Evolutionary conservation across 257 asterid species (phyloP).

Genomic region (Przewalskia tangutica): DNA sequence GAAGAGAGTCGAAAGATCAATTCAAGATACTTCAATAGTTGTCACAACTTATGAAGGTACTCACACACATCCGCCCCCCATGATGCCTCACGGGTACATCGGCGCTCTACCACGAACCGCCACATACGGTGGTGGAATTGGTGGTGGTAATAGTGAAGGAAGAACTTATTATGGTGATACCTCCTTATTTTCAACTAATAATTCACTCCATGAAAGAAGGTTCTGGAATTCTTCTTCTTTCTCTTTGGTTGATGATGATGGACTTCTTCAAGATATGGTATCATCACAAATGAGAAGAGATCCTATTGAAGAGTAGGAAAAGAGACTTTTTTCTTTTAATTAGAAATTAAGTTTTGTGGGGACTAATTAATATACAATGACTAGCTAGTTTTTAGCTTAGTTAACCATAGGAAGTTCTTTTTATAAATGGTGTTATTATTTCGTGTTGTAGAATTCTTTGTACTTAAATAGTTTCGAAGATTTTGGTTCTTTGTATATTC

Average conservation of each 20-base stretch:
- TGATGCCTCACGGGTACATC: slow-evolving; percentile 35
- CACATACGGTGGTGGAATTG: slow-evolving; percentile 9
- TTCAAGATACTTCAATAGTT: slow-evolving; percentile 59
- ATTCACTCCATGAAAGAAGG: slow-evolving; percentile 24
- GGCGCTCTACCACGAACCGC: slow-evolving; percentile 30
- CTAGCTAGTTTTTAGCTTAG: not conserved
- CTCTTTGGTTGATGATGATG: slow-evolving; percentile 42
- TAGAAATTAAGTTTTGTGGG: no score
- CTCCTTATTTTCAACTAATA: slow-evolving; percentile 5
- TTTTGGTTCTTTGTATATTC: not conserved
- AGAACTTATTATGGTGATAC: slow-evolving; percentile 5
- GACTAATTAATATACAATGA: no score
- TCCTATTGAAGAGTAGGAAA: slow-evolving; percentile 10
- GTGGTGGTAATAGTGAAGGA: slow-evolving; percentile 3
- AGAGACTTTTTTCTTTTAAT: no score
- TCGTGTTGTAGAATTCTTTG: not conserved
- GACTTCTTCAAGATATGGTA: slow-evolving; percentile 76
- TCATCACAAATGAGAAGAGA: slow-evolving; percentile 24
- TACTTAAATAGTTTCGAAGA: not conserved
- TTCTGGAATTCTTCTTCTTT: slow-evolving; percentile 26
- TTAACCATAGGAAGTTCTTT: not conserved
- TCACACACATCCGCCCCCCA: slow-evolving; percentile 57
- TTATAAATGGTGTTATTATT: not conserved
- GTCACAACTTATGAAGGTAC: slow-evolving; percentile 90
- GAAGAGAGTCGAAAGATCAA: slow-evolving; percentile 78